Evolutionary conservation across 129 eudicot species (phyloP), one percentile per base, ranked within the genome.

Genomic region (Logfia minima): DNA sequence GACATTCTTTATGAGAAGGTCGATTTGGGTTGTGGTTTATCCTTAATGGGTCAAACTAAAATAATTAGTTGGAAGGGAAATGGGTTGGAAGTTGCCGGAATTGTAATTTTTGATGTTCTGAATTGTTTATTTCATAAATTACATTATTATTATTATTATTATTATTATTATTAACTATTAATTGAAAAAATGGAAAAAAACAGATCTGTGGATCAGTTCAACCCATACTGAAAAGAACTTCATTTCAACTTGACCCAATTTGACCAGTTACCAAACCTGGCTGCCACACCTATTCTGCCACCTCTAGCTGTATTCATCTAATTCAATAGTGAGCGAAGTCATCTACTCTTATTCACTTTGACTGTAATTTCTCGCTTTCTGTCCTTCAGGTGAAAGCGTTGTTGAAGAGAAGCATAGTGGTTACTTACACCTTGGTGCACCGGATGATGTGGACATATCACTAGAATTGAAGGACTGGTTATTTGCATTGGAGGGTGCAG

Each of bases 401-500:
- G 87, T 63, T 75, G 84, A 77, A 53, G 88, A 80, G 71, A 70
- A 82, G 68, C 87, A 89, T 71, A 72, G 37, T 75, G 79, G 79
- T 56, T 64, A 79, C 55, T 73, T 86, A 83, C 93, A 83, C 77
- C 72, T 94, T 79, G 98, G 96, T 34, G 71, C 86, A 26, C 98
- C 98, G 16, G 96, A 94, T 87, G 97, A 94, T 82, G 88, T 94
- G 80, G 97, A 94, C 74, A 72, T 94, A 64, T 79, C 91, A 18
- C 71, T 94, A 68, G 93, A 91, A 83, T 79, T 94, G 43, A 84
- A 84, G 72, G 89, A 94, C 80, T 94, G 98, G 98, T 74, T 89
- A 66, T 94, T 94, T 87, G 96, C 97, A 53, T 88, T 94, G 66
- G 98, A 91, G 86, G 93, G 97, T 79, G 90, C 88, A 23, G 84